Percentiles rank a stretch among this genome's conserved stretches.
These are phyloP conservation scores for Cladophialophora yegresii DNA, from an alignment of 2,329 filamentous ascomycete species.

Conservation along the genomic window DNA sequence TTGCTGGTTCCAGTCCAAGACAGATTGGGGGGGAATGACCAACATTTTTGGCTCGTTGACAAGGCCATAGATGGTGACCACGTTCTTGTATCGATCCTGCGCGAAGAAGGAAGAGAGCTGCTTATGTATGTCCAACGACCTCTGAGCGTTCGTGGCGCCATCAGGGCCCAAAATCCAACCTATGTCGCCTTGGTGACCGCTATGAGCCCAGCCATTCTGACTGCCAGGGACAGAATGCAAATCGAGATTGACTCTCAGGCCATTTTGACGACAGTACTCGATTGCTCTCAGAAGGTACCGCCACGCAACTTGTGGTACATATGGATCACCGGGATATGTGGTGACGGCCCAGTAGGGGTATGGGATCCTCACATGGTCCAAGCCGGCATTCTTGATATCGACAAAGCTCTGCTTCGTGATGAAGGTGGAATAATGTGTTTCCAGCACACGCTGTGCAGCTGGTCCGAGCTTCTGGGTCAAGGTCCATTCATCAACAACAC, in stretches of 20 bases:
- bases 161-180: slow-evolving; percentile 90
- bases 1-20: slow-evolving; percentile 76
- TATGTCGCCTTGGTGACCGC: slow-evolving; percentile 76
- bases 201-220: slow-evolving; percentile 98
- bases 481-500: slow-evolving; percentile 85
- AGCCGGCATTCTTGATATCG: slow-evolving; percentile 80
- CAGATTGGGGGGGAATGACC: slow-evolving; percentile 60
- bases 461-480: slow-evolving; percentile 70
- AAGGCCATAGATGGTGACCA: slow-evolving; percentile 89
- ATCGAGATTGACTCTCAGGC: slow-evolving; percentile 88
- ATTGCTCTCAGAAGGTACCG: slow-evolving; percentile 89
- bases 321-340: slow-evolving; percentile 82
- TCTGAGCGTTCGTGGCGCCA: slow-evolving; percentile 73
- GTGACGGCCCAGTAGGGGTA: slow-evolving; percentile 94
- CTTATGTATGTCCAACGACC: slow-evolving; percentile 84
- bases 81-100: slow-evolving; percentile 86
- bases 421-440: slow-evolving; percentile 88
- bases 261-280: slow-evolving; percentile 90
- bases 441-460: slow-evolving; percentile 63
- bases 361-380: slow-evolving; percentile 95
- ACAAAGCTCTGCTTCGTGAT: slow-evolving; percentile 80
- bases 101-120: slow-evolving; percentile 88
- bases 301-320: slow-evolving; percentile 84
- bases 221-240: slow-evolving; percentile 88
- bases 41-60: slow-evolving; percentile 94